Conservation (phyloP, 192 early-diverging fungal species). For the Backusella psychrophila region DNA sequence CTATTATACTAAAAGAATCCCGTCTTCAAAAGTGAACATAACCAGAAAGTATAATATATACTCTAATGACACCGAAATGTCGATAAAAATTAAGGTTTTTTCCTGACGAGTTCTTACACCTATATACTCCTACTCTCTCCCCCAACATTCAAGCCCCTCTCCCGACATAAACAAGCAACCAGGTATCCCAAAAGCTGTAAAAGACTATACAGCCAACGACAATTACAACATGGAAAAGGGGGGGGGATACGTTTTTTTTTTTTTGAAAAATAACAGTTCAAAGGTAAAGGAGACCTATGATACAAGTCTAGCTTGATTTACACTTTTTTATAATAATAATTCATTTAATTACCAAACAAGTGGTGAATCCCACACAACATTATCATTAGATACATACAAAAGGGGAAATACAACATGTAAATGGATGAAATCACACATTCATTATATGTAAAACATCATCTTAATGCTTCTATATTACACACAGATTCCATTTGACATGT, state of each 20-base stretch:
- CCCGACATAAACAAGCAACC: background rate
- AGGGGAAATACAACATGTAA: background rate
- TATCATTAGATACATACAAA: background rate
- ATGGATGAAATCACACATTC: background rate
- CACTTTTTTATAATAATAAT: background rate
- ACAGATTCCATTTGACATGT: background rate
- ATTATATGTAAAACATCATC: background rate
- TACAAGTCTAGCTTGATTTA: constrained; percentile 1
- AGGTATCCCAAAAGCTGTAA: background rate
- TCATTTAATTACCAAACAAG: background rate
- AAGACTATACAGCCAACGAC: background rate
- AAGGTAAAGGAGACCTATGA: background rate
- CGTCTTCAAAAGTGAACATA: background rate
- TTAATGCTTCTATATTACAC: background rate
- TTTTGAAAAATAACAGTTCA: background rate
- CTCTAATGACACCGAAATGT: background rate
- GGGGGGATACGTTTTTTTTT: background rate
- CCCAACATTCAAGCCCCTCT: background rate
- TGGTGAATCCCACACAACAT: background rate
- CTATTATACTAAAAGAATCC: background rate
- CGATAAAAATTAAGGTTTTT: constrained; percentile 5
- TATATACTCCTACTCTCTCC: background rate
- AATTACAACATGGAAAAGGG: background rate
- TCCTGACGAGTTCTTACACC: background rate
- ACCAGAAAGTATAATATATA: background rate